Conservation (phyloP, 108 stramenopile species). For the Nitzschia inconspicua region DNA sequence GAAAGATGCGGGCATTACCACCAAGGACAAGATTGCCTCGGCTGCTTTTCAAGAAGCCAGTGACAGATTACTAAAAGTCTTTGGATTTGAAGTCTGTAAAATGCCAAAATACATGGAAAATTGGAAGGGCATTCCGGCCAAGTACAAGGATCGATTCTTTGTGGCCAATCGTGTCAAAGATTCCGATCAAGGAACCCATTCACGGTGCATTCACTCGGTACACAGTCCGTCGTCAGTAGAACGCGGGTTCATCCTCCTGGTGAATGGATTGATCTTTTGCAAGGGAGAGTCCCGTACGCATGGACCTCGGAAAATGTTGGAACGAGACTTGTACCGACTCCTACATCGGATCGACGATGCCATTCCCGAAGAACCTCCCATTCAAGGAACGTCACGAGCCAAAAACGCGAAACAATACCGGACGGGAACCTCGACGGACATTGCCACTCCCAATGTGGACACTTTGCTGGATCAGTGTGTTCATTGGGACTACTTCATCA, state of each 20-base stretch:
- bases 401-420: conserved; percentile 21
- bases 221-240: conserved; percentile 50
- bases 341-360: conserved; percentile 76
- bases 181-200: conserved; percentile 57
- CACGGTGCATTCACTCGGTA: conserved; percentile 53
- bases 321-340: conserved; percentile 57
- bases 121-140: conserved; percentile 42
- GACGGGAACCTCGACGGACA: neutral
- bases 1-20: conserved; percentile 60
- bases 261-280: conserved; percentile 75
- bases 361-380: conserved; percentile 71
- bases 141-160: conserved; percentile 74
- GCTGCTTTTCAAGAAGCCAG: conserved; percentile 65
- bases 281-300: conserved; percentile 56
- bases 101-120: conserved; percentile 62
- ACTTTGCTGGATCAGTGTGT: conserved; percentile 66
- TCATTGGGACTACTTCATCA: conserved; percentile 69
- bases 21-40: conserved; percentile 26
- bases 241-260: conserved; percentile 67
- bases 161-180: conserved; percentile 55
- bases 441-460: conserved; percentile 70
- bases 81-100: conserved; percentile 65
- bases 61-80: conserved; percentile 53
- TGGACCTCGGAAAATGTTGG: conserved; percentile 71
- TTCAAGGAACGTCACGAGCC: conserved; percentile 37